Conservation (phyloP, 2,329 filamentous ascomycete species). For the Fusarium protoensiforme region DNA sequence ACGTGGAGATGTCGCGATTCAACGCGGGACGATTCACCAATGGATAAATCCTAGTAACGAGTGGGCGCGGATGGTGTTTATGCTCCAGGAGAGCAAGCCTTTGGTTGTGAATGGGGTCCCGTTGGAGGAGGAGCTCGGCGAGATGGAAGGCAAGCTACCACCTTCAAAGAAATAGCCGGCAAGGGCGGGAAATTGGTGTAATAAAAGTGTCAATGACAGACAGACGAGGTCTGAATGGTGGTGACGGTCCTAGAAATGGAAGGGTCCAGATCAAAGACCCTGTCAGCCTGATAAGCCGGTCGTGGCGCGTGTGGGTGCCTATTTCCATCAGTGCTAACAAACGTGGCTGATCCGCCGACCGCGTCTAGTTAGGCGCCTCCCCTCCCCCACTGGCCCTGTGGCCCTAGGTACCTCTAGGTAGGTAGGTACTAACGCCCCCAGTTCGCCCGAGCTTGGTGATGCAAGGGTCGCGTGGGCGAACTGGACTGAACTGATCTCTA, state of each 20-base stretch:
- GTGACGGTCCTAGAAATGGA: not conserved
- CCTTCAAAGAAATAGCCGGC: conserved; percentile 1
- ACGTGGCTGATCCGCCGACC: not conserved
- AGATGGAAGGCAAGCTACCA: conserved; percentile 17
- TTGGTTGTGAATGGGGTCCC: conserved; percentile 15
- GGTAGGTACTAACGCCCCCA: not conserved
- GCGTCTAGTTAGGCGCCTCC: not conserved
- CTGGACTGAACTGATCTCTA: not conserved
- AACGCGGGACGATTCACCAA: conserved; percentile 66
- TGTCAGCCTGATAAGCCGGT: conserved; percentile 33
- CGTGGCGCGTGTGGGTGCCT: conserved; percentile 17
- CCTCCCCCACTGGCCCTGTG: not conserved
- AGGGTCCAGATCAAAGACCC: conserved; percentile 25
- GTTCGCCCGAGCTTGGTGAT: not conserved
- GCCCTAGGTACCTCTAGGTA: not conserved
- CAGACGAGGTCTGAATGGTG: not conserved
- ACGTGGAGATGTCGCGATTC: conserved; percentile 65
- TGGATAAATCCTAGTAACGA: conserved; percentile 61
- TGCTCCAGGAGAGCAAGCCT: conserved; percentile 44
- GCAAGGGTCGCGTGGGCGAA: conserved; percentile 39
- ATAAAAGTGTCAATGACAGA: conserved; percentile 8
- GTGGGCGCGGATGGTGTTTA: conserved; percentile 59
- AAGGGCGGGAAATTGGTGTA: not conserved
- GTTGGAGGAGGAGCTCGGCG: conserved; percentile 30
- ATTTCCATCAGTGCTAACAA: not conserved